Evolutionary conservation across 2,329 filamentous ascomycete species (phyloP).

Genomic region (Trichoderma atrobrunneum): DNA sequence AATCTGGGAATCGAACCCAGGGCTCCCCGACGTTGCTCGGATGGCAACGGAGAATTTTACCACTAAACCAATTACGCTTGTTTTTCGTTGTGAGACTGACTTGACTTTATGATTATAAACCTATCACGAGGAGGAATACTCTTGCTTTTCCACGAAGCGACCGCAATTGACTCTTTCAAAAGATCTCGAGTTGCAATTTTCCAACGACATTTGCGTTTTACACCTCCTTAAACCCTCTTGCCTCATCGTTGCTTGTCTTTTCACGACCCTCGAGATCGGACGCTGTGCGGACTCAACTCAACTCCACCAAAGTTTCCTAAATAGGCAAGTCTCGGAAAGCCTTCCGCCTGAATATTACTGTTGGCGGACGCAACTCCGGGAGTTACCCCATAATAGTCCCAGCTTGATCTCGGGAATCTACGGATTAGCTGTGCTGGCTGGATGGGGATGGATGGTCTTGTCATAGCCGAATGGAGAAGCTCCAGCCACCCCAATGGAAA

Average conservation of each 20-base stretch:
- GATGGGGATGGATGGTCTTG: not conserved
- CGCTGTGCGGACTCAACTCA: not conserved
- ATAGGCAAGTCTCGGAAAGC: conserved; percentile 2
- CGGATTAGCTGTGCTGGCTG: not conserved
- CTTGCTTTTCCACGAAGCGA: no score
- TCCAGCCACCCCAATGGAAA: not conserved
- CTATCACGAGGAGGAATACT: rapidly evolving
- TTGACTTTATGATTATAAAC: rapidly evolving
- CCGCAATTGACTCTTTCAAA: no score
- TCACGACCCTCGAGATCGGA: not conserved
- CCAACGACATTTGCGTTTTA: not conserved
- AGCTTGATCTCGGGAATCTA: not conserved
- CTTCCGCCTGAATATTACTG: not conserved
- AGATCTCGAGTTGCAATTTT: no score
- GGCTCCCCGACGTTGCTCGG: conserved; percentile 20
- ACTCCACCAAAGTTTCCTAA: not conserved
- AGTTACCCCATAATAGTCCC: not conserved
- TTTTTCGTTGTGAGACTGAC: not conserved
- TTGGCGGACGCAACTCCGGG: not conserved
- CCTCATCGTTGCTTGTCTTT: not conserved
- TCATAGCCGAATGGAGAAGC: not conserved
- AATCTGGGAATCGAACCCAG: conserved; percentile 22
- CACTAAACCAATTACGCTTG: conserved; percentile 21
- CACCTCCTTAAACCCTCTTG: not conserved
- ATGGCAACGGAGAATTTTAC: conserved; percentile 22